Evolutionary conservation across 257 asterid species (phyloP).

Genomic region (Lycium ferocissimum): DNA sequence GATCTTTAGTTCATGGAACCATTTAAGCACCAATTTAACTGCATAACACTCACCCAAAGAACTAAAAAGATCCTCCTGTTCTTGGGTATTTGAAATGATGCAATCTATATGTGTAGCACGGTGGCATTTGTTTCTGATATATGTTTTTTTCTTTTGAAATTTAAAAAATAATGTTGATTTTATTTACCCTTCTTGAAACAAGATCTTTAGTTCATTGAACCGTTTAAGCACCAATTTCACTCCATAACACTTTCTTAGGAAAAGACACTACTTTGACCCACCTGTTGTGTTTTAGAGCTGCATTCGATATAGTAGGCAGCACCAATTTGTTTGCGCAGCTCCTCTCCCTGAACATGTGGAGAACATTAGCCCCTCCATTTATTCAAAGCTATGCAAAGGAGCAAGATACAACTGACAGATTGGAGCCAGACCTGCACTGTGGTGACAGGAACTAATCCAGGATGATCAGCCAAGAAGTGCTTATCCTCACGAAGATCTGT

Average conservation of each 20-base stretch:
- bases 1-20: not conserved
- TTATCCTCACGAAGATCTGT: slow-evolving; percentile 96
- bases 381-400: slow-evolving; percentile 25
- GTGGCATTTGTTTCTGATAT: not conserved
- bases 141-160: not conserved
- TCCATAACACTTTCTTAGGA: not conserved
- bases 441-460: slow-evolving; percentile 87
- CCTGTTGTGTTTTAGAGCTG: slow-evolving; percentile 99
- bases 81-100: slow-evolving; percentile 9
- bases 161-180: not conserved
- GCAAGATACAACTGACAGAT: slow-evolving; percentile 28
- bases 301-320: slow-evolving; percentile 89
- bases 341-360: slow-evolving; percentile 77
- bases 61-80: not conserved
- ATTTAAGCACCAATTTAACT: not conserved
- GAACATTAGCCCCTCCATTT: slow-evolving; percentile 21
- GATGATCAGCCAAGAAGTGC: slow-evolving; percentile 90
- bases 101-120: not conserved
- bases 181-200: not conserved
- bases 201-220: not conserved
- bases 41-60: not conserved
- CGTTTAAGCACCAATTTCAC: not conserved
- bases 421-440: slow-evolving; percentile 66
- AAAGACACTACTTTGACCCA: slow-evolving; percentile 32
- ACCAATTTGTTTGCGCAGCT: slow-evolving; percentile 87